Conservation (phyloP, 2,329 filamentous ascomycete genomes). For the Whalleya microplaca region DNA sequence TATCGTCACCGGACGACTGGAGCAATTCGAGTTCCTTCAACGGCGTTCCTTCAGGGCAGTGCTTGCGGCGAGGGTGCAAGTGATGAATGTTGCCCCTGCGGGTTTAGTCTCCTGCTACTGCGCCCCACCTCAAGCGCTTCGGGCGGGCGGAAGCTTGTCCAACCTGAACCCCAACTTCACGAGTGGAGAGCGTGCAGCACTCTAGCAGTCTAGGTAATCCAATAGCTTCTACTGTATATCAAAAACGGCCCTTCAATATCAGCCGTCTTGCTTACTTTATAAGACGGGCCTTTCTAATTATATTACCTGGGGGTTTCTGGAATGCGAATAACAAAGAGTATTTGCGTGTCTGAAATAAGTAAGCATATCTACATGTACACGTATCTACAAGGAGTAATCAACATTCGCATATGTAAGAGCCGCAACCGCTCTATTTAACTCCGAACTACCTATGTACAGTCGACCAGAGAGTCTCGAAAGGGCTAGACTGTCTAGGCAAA, state of each 20-base stretch:
- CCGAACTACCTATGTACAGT: not conserved
- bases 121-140: constrained; percentile 4
- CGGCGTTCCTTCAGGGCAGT: not conserved
- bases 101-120: not conserved
- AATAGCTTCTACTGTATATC: not conserved
- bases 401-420: not conserved
- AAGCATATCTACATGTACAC: too few relatives aligned
- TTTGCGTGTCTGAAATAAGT: too few relatives aligned
- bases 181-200: not conserved
- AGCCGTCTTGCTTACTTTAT: constrained; percentile 3
- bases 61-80: not conserved
- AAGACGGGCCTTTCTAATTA: too few relatives aligned
- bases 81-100: not conserved
- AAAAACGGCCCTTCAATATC: constrained; percentile 12
- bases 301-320: too few relatives aligned
- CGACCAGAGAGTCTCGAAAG: not conserved
- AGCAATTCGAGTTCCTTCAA: not conserved
- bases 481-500: too few relatives aligned
- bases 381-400: not conserved
- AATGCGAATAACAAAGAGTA: too few relatives aligned
- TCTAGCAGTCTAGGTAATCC: too few relatives aligned
- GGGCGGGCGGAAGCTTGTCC: constrained; percentile 27
- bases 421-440: not conserved
- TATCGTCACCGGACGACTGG: not conserved
- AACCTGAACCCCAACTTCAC: not conserved